phyloP scores from a whole-genome alignment of 1,284 basidiomycete genomes.

The Termitomyces sp. region DNA sequence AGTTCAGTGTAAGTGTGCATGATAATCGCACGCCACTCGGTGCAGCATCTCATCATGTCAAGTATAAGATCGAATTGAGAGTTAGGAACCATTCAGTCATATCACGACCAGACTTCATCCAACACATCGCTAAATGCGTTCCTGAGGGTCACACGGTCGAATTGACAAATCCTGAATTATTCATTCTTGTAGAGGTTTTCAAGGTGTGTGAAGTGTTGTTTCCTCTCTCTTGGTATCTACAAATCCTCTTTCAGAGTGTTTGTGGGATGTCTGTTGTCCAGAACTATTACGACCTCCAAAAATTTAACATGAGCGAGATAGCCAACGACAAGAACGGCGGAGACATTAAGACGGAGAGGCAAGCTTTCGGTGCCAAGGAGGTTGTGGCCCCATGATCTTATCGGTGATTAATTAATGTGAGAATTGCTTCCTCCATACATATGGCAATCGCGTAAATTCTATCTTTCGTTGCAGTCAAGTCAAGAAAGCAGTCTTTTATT shows the following conservation, averaged over 20 bases:
- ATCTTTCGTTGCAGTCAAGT: background rate
- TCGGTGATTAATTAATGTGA: too few species aligned
- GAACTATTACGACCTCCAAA: slow-evolving; percentile 49
- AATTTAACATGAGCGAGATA: slow-evolving; percentile 53
- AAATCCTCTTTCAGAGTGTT: slow-evolving; percentile 43
- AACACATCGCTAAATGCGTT: slow-evolving; percentile 64
- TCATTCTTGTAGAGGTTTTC: slow-evolving; percentile 75
- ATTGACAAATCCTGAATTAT: slow-evolving; percentile 60
- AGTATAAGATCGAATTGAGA: slow-evolving; percentile 79
- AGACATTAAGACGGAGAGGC: slow-evolving; percentile 6
- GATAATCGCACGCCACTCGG: background rate
- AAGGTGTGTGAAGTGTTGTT: slow-evolving; percentile 46
- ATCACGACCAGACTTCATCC: slow-evolving; percentile 51
- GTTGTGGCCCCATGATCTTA: background rate
- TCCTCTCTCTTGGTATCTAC: background rate
- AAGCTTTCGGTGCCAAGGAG: slow-evolving; percentile 3
- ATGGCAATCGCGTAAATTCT: background rate
- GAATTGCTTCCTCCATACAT: background rate
- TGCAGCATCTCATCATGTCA: background rate
- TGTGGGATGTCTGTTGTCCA: slow-evolving; percentile 69
- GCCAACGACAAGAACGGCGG: slow-evolving; percentile 26
- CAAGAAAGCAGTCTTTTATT: background rate
- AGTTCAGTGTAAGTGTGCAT: slow-evolving; percentile 39
- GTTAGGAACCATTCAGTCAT: slow-evolving; percentile 70
- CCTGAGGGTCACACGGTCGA: slow-evolving; percentile 63